These are phyloP conservation scores for Cladosporium phlei DNA, from an alignment of 2,329 filamentous ascomycete genomes.

Conservation along the genomic window DNA sequence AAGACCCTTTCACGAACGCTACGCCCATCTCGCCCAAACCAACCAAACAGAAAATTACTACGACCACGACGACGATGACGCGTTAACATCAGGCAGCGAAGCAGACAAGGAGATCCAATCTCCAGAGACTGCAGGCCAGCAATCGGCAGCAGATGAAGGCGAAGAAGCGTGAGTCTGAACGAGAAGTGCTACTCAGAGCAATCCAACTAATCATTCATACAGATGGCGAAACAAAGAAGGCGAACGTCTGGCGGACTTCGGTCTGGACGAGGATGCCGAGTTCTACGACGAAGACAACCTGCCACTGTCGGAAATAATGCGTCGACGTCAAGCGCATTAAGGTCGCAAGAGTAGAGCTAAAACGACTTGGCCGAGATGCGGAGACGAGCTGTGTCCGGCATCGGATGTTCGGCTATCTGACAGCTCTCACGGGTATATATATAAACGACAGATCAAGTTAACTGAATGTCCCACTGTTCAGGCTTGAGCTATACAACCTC, in stretches of 20 bases:
- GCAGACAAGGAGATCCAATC: conserved; percentile 27
- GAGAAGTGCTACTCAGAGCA: not conserved
- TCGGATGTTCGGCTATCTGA: too few species aligned
- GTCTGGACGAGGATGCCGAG: conserved; percentile 72
- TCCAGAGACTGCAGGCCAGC: not conserved
- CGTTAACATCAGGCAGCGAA: conserved; percentile 42
- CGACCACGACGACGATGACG: conserved; percentile 20
- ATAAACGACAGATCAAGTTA: too few species aligned
- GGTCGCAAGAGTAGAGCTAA: too few species aligned
- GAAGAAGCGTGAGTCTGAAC: conserved; percentile 40
- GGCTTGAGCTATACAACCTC: too few species aligned
- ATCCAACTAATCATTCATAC: not conserved
- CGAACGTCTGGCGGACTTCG: conserved; percentile 68
- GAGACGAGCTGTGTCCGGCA: too few species aligned
- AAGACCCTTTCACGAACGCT: conserved; percentile 39
- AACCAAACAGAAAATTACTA: conserved; percentile 17
- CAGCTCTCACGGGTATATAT: too few species aligned
- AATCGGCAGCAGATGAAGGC: conserved; percentile 33
- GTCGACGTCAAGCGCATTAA: conserved; percentile 42
- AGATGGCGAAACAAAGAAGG: conserved; percentile 71
- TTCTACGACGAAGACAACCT: conserved; percentile 60
- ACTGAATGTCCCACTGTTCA: too few species aligned
- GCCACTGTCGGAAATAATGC: conserved; percentile 63
- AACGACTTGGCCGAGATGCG: too few species aligned
- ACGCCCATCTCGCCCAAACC: conserved; percentile 26